Evolutionary conservation across 148 eudicot species (phyloP).

Genomic region (Dianthus caryophyllus): DNA sequence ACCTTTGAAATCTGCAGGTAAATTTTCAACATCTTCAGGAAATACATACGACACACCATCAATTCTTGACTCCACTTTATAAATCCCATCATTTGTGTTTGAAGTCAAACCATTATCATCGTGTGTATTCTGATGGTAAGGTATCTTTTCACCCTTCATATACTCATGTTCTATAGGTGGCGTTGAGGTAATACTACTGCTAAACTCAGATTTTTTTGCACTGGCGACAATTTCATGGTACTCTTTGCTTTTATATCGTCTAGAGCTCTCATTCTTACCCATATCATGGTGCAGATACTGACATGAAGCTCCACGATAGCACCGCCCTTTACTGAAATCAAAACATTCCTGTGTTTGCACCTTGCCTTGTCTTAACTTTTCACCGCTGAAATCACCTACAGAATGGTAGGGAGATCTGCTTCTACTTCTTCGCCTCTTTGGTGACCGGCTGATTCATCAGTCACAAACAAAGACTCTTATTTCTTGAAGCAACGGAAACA

Average conservation of each 20-base stretch:
- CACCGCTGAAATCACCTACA: slow-evolving; percentile 39
- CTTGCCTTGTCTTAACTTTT: slow-evolving; percentile 47
- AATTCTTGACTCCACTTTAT: slow-evolving; percentile 17
- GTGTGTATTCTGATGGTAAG: slow-evolving; percentile 24
- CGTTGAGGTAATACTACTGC: slow-evolving; percentile 23
- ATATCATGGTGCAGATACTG: slow-evolving; percentile 61
- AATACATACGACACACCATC: slow-evolving; percentile 18
- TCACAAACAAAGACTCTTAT: slow-evolving; percentile 17
- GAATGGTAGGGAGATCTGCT: slow-evolving; percentile 68
- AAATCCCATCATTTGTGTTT: slow-evolving; percentile 24
- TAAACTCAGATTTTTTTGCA: slow-evolving; percentile 35
- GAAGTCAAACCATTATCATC: slow-evolving; percentile 23
- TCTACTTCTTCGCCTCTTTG: slow-evolving; percentile 73
- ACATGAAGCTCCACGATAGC: slow-evolving; percentile 81
- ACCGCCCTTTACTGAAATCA: slow-evolving; percentile 66
- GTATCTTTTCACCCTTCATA: slow-evolving; percentile 29
- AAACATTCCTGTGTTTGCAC: slow-evolving; percentile 46
- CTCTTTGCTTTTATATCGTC: slow-evolving; percentile 43
- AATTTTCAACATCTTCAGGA: slow-evolving; percentile 27
- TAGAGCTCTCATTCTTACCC: slow-evolving; percentile 40
- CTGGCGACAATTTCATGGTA: slow-evolving; percentile 29
- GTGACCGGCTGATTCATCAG: slow-evolving; percentile 60
- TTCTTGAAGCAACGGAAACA: not conserved
- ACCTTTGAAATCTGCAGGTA: slow-evolving; percentile 20
- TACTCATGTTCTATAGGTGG: slow-evolving; percentile 31